A percentile compares a stretch with the other conserved stretches of the same genome.
Conservation (phyloP, 305 asterid species). For the Fraxinus angustifolia region DNA sequence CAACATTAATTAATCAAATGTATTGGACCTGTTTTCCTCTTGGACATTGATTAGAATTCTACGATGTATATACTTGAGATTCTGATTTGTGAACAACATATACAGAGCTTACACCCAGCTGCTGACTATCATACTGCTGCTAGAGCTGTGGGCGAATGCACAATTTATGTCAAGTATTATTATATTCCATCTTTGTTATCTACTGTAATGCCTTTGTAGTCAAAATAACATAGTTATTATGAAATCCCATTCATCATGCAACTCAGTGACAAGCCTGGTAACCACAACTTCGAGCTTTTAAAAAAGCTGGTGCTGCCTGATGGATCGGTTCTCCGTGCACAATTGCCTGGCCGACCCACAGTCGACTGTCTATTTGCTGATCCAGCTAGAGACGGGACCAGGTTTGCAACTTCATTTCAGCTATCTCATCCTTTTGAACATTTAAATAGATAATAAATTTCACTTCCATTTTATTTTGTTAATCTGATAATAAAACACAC, state of each 20-base stretch:
- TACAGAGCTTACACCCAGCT: conserved; percentile 51
- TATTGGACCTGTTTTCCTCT: background rate
- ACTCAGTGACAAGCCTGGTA: conserved; percentile 48
- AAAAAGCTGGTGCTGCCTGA: conserved; percentile 49
- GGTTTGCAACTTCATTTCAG: conserved; percentile 19
- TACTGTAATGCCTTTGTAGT: background rate
- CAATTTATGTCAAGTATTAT: conserved; percentile 45
- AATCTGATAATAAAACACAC: background rate
- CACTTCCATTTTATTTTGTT: background rate
- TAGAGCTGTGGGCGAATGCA: conserved; percentile 48
- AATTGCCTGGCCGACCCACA: conserved; percentile 51
- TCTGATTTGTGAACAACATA: background rate
- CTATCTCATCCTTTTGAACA: background rate
- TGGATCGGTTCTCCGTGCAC: conserved; percentile 50
- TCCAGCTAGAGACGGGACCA: conserved; percentile 55
- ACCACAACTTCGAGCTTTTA: conserved; percentile 49
- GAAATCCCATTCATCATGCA: background rate
- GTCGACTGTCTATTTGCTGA: conserved; percentile 47
- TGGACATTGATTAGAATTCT: background rate
- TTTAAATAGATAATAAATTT: background rate
- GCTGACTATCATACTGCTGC: conserved; percentile 60
- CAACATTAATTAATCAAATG: background rate
- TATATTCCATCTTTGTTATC: background rate
- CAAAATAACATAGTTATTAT: background rate
- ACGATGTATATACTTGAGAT: background rate